Conservation (phyloP, 2,329 filamentous ascomycete species). For the Penicillium sp. region DNA sequence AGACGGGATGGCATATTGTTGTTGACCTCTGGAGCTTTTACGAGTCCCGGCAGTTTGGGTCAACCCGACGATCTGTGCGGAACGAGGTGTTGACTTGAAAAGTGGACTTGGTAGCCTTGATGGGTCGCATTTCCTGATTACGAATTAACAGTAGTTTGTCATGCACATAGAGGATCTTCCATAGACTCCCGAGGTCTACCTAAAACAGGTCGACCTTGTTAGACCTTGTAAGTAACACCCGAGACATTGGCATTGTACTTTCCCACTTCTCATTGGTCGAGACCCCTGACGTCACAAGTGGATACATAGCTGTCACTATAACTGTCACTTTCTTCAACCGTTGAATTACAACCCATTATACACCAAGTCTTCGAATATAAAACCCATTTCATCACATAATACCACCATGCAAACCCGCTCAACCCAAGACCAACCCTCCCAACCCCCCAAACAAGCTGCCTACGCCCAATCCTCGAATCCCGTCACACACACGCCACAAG, state of each 20-base stretch:
- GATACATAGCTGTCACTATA: not conserved
- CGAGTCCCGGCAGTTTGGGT: not conserved
- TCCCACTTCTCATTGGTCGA: not conserved
- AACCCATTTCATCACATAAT: not conserved
- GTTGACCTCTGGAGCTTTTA: not conserved
- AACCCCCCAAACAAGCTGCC: constrained; percentile 37
- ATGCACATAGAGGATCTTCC: not conserved
- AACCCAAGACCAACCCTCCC: constrained; percentile 21
- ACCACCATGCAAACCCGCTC: constrained; percentile 18
- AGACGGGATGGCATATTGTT: not conserved
- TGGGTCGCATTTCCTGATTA: not conserved
- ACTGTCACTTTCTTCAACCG: not conserved
- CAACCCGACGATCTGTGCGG: not conserved
- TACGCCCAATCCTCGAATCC: constrained; percentile 36
- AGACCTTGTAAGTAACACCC: too few species aligned
- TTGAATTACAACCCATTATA: not conserved
- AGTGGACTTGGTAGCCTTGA: not conserved
- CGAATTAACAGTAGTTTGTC: not conserved
- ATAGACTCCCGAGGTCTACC: not conserved
- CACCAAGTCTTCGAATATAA: not conserved
- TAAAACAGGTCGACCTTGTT: not conserved
- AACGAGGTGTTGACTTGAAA: not conserved
- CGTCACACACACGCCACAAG: constrained; percentile 30
- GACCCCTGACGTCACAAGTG: not conserved
- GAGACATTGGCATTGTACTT: not conserved